Evolutionary conservation across 164 flowering plant genomes (phyloP), one percentile per base, ranked within the genome.

Genomic region (Aristolochia fimbriata): DNA sequence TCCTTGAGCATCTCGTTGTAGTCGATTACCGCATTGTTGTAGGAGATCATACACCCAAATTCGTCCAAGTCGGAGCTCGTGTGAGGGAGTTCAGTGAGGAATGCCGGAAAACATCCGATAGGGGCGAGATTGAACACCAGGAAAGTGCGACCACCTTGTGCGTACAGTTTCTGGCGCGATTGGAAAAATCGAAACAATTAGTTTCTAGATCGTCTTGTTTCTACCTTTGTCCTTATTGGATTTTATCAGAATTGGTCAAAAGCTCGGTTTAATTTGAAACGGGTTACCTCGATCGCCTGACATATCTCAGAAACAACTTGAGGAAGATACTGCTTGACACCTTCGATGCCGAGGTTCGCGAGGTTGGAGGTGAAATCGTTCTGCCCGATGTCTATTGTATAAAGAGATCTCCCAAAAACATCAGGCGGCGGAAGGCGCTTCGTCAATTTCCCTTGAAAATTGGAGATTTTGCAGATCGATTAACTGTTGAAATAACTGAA

Each of bases 331-430:
- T 83, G 67, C 66, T 79, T 67, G 15, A 81, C 85, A 31, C 87
- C 91, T 3, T 19, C 66, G 21, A 79, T 67, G 0, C 96, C 98
- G 53, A 75, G 56, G 3, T 73, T 59, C 46, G 71, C 75, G 30
- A 86, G 66, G 23, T 83, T 76, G 55, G 81, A 78, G 3, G 98
- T 86, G 78, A 93, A 86, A 62, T 93, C 98, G 37, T 93, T 87
- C 63, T 93, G 98, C 41, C 98, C 98, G 31, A 93, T 87, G 61
- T 84, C 82, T 15, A 93, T 62, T n/a, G 85, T 83, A 73, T 93
- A 87, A 12, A 89, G 74, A 0, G 94, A 82, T 59, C 80, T 87
- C 14, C 84, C 81, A 31, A 86, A 84, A 22, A 86, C 69, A 60
- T 74, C 76, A 0, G 65, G 72, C 0, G 73, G 62, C 47, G 98